Base-by-base conservation (phyloP, 495 filamentous ascomycete species). In the Annulohypoxylon moriforme region DNA sequence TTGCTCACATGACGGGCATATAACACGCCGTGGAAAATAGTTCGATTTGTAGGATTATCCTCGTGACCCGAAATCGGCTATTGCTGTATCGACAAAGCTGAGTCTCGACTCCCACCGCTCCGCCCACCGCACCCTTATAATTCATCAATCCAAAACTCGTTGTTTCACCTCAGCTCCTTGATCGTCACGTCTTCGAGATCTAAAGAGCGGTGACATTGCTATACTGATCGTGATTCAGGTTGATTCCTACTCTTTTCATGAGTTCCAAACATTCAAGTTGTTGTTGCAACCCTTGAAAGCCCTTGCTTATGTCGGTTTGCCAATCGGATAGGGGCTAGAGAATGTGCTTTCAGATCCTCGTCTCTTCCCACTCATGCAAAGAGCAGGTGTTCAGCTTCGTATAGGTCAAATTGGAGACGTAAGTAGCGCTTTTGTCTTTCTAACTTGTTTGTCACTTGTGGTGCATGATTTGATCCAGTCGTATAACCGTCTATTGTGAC, bases 101-200 rank as follows among this genome's bases (percentile, higher is more conserved):
- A 18, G 18, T 57, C 53, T n/a, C 31, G 5, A 55, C 44, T 47
- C 20, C 11, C 4, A 31, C 25, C 25, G 16, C 11, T 31, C 16
- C 25, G 5, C 14, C 13, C 4, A 53, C 14, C 13, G 14, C 13
- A 14, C 20, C 22, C 22, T 25, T 10, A 25, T 31, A 14, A 33
- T 8, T 5, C 3, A 10, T 53, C 49, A 4, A 53, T 4, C 27
- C 13, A 9, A 18, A 27, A 27, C 49, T 36, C 13, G 25, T 31
- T 53, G 49, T 53, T 18, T 53, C 55, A 20, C 46, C 60, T 63
- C 60, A 63, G 44, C 60, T 53, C 14, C 31, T 25, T 25, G 7
- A 11, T 22, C 20, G 46, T 49, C 46, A 25, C 13, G 2, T 49
- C 3, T 11, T 25, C 20, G 4, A 4, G 3, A 25, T 14, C 22